phyloP scores from a whole-genome alignment of 257 asterid species.

The Avicennia marina region DNA sequence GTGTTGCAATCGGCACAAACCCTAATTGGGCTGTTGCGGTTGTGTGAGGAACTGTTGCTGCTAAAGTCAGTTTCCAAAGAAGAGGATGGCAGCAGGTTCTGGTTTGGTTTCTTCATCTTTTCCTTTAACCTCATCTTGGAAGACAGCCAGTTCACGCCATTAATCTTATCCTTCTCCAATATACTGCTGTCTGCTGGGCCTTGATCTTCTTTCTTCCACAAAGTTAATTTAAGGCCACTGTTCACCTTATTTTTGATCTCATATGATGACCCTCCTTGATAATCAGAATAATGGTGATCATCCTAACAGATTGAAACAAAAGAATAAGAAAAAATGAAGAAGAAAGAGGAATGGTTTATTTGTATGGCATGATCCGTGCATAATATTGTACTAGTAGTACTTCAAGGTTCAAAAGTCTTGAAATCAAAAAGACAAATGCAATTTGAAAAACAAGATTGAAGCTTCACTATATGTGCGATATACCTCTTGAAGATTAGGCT shows the following conservation, averaged over 20 bases:
- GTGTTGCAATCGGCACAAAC: constrained; percentile 95
- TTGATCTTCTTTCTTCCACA: constrained; percentile 36
- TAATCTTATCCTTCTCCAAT: neutral
- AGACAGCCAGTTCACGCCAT: constrained; percentile 49
- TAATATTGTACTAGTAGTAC: too few relatives aligned
- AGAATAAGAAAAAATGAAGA: too few relatives aligned
- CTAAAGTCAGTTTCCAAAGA: constrained; percentile 47
- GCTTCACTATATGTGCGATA: neutral
- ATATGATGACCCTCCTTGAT: constrained; percentile 17
- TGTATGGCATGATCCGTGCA: too few relatives aligned
- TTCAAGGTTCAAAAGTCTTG: too few relatives aligned
- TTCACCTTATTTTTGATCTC: constrained; percentile 23
- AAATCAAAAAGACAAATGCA: too few relatives aligned
- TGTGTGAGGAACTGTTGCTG: constrained; percentile 53
- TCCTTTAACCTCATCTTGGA: constrained; percentile 67
- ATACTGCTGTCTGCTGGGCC: too few relatives aligned
- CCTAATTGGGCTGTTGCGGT: constrained; percentile 62
- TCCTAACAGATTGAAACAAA: constrained; percentile 3
- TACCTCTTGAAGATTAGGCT: constrained; percentile 34
- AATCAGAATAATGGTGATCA: neutral
- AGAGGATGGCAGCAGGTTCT: constrained; percentile 29
- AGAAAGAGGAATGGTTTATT: too few relatives aligned
- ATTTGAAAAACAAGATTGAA: neutral
- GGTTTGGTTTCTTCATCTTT: constrained; percentile 39
- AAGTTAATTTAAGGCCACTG: constrained; percentile 31